Evolutionary conservation across 306 rosid species (phyloP), one percentile per base, ranked within the genome.

Genomic region (Gastrolobium bilobum): DNA sequence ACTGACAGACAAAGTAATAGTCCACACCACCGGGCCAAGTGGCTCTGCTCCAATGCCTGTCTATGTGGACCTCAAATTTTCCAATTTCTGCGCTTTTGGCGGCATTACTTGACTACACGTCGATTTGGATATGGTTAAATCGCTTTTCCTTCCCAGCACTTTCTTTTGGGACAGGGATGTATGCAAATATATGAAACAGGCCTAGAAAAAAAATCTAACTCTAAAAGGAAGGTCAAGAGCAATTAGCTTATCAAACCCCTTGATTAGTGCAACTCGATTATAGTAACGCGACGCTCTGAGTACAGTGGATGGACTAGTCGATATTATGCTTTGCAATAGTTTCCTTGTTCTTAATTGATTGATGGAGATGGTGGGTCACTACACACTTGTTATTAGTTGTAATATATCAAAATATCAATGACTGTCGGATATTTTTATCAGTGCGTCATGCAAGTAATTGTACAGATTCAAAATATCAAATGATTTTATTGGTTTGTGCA

Each of bases 1-100:
- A 29, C 82, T 84, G 71, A 0, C 48, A 57, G 79, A 89, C 93
- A 88, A 89, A 75, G 14, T 6, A 82, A 64, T 13, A 7, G 80
- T 75, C 81, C 30, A 48, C 10, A n/a, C 59, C 68, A 50, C 43
- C 59, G 42, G 68, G 77, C 89, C 82, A 77, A 73, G n/a, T 67
- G 82, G 73, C 69, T 35, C 13, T 38, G 15, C 30, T 59, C 54
- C 68, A 38, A 38, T 78, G 71, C 67, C 79, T 84, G 89, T 92
- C 93, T 92, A 83, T 84, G 2, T 35, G 50, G 29, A 37, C 54
- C 40, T 31, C 58, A 15, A 9, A 0, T 4, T 74, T 47, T 39
- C 44, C 59, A n/a, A 6, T 52, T 50, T 59, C 3, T 4, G 3
- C 10, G 14, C 7, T 1, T 80, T 84, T 63, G 81, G 47, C 65